Evolutionary conservation across 306 rosid species (phyloP).

Genomic region (Gastrolobium villosum): DNA sequence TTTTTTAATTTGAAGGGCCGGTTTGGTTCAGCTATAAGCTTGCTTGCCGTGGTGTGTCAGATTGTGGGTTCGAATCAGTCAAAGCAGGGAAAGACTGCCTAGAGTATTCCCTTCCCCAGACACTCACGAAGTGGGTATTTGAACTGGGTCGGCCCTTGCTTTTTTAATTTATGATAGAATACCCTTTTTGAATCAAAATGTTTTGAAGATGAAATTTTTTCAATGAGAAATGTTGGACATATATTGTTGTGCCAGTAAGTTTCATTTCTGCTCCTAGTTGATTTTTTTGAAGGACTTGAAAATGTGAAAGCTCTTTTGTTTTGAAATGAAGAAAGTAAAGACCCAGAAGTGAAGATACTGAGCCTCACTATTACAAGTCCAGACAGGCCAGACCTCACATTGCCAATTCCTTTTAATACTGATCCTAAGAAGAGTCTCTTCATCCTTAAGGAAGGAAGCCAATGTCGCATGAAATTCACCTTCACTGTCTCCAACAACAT

Average conservation of each 20-base stretch:
- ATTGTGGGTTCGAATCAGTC: too few relatives aligned
- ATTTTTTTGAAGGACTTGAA: background rate
- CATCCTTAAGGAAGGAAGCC: conserved; percentile 76
- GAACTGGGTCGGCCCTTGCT: too few relatives aligned
- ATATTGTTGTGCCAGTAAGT: conserved; percentile 12
- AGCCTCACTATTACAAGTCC: conserved; percentile 66
- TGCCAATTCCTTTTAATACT: conserved; percentile 67
- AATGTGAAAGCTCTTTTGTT: conserved; percentile 27
- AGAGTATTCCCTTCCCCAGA: too few relatives aligned
- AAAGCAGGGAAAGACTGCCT: too few relatives aligned
- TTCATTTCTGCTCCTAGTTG: conserved; percentile 8
- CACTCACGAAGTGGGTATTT: too few relatives aligned
- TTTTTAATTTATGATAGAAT: background rate
- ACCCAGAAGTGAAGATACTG: conserved; percentile 75
- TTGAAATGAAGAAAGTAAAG: conserved; percentile 73
- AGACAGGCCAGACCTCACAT: conserved; percentile 60
- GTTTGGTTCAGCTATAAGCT: too few relatives aligned
- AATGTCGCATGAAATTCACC: conserved; percentile 65
- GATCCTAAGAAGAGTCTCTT: conserved; percentile 70
- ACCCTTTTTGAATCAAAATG: conserved; percentile 26
- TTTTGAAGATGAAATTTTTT: conserved; percentile 27
- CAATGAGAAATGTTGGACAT: background rate
- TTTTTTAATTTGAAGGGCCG: too few relatives aligned
- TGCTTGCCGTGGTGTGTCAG: too few relatives aligned
- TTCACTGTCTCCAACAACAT: conserved; percentile 76